Evolutionary conservation across 108 stramenopile species (phyloP), one percentile per base, ranked within the genome.

Genomic region (Epithemia pelagica): DNA sequence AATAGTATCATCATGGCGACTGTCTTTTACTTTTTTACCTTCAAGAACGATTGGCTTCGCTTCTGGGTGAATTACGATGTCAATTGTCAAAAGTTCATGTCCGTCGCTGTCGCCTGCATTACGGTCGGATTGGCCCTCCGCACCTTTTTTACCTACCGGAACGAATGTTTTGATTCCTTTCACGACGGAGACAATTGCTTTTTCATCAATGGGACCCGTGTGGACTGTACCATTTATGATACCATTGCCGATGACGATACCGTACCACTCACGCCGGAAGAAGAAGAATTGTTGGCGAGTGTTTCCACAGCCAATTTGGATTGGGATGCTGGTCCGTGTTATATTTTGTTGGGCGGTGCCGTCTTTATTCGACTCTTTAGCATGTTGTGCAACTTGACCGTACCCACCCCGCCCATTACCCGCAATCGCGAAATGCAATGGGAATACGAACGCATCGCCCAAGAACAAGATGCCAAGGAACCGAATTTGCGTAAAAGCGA

Each of bases 71-170:
- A 62, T 52, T 68, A 68, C 37, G 67, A 68, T 28, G 67, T 68
- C 1, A 68, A 68, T 28, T 68, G 67, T 32, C 67, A 68, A 52
- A 68, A 68, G 58, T 56, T 62, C 31, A 59, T 68, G 31, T 30
- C 33, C 20, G 31, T 29, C 58, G 33, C 59, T 30, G 30, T 68
- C 20, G 30, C 67, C 27, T 28, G 30, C 23, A 30, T 62, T 37
- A 54, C 59, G 15, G 3, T 60, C 21, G 67, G 30, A 19, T 24
- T 66, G 72, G 30, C 60, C 10, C 25, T 59, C 26, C 30, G 53
- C 19, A 66, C 65, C 19, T 55, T 26, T 33, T 24, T 28, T 26
- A 27, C 24, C 24, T 65, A 59, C 23, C 21, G 37, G 31, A 32
- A 61, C 58, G 59, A 62, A 10, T 66, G 65, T 0, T 73, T 59